Evolutionary conservation across 2,329 filamentous ascomycete species (phyloP).

Genomic region (Leptographium wingfieldii): DNA sequence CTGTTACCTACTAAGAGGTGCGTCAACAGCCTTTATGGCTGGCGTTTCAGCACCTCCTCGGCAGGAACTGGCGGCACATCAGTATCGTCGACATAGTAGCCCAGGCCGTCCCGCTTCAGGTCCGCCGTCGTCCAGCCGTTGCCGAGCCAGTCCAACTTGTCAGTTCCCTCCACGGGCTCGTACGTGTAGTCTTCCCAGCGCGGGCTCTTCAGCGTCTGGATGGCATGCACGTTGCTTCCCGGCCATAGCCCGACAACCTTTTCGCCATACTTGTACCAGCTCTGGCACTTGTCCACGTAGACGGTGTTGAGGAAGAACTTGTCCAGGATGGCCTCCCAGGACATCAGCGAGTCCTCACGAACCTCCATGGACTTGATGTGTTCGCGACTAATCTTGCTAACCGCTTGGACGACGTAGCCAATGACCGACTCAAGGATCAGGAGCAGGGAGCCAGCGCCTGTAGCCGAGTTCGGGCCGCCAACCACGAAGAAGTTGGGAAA

Average conservation of each 20-base stretch:
- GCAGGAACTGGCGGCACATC: background rate
- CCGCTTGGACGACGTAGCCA: constrained; percentile 33
- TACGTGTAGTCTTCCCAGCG: constrained; percentile 40
- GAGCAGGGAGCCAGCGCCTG: constrained; percentile 37
- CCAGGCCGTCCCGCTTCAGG: background rate
- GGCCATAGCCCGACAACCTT: constrained; percentile 34
- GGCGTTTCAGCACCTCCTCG: background rate
- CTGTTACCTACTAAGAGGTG: too few species aligned
- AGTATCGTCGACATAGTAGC: background rate
- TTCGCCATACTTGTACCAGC: constrained; percentile 36
- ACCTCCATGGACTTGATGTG: constrained; percentile 32
- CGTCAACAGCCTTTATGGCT: background rate
- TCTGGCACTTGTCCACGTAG: constrained; percentile 32
- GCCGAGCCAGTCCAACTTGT: constrained; percentile 9
- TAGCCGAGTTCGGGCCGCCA: constrained; percentile 36
- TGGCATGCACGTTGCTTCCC: constrained; percentile 35
- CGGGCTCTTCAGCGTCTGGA: constrained; percentile 35
- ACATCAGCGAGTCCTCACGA: constrained; percentile 29
- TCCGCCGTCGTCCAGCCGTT: constrained; percentile 4
- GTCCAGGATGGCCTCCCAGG: constrained; percentile 34
- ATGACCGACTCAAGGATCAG: constrained; percentile 37
- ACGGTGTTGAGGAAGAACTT: constrained; percentile 39
- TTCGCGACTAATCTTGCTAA: constrained; percentile 36
- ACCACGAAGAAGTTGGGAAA: constrained; percentile 43
- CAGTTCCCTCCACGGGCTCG: constrained; percentile 20